Conservation (phyloP, 179 eudicot species). For the Gypsophila paniculata region DNA sequence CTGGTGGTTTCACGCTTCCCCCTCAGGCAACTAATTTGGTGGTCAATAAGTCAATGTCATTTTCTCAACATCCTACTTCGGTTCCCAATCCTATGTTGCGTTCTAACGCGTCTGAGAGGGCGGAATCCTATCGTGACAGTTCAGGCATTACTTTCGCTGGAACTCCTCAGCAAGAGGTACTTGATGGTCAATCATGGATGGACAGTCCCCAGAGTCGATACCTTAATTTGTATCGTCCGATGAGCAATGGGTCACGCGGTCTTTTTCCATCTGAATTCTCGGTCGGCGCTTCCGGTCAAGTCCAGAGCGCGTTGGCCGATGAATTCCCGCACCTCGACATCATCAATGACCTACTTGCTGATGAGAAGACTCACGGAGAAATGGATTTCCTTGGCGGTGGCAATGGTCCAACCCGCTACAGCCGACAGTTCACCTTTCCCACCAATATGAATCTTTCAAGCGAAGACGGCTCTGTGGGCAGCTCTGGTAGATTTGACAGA, state of each 20-base stretch:
- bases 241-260: conserved; percentile 32
- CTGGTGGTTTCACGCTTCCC: conserved; percentile 37
- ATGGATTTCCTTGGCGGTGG: conserved; percentile 34
- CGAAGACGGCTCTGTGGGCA: conserved; percentile 39
- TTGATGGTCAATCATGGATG: conserved; percentile 45
- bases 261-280: conserved; percentile 34
- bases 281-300: too few relatives aligned
- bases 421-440: conserved; percentile 50
- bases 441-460: conserved; percentile 40
- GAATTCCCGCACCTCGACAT: conserved; percentile 97
- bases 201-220: conserved; percentile 41
- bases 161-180: conserved; percentile 35
- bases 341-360: conserved; percentile 85
- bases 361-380: conserved; percentile 38
- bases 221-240: conserved; percentile 40
- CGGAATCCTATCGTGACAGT: conserved; percentile 32
- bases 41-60: conserved; percentile 35
- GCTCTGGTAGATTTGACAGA: conserved; percentile 62
- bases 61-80: conserved; percentile 40
- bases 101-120: conserved; percentile 38
- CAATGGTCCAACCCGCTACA: conserved; percentile 40
- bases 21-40: conserved; percentile 34
- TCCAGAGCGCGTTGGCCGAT: conserved; percentile 42
- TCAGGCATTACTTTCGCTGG: conserved; percentile 45
- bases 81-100: conserved; percentile 32